phyloP scores from a whole-genome alignment of 192 early-diverging fungal genomes.

The Coemansia sp. region DNA sequence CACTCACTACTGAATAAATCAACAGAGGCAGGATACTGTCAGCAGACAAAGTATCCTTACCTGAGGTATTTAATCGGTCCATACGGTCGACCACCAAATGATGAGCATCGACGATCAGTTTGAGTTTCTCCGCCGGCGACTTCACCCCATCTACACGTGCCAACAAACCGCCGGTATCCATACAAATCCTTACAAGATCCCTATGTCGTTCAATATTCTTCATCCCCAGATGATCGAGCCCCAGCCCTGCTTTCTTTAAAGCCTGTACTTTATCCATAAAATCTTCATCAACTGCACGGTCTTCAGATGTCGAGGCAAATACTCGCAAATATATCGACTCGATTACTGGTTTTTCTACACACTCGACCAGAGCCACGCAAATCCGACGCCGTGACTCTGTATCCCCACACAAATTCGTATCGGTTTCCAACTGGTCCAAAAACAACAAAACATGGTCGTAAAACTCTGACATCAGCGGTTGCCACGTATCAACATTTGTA shows the following conservation, averaged over 20 bases:
- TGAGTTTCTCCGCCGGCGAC: slow-evolving; percentile 52
- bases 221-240: slow-evolving; percentile 63
- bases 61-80: slow-evolving; percentile 20
- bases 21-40: slow-evolving; percentile 69
- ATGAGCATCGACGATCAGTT: slow-evolving; percentile 48
- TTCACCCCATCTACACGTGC: slow-evolving; percentile 25
- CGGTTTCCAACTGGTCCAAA: slow-evolving; percentile 27
- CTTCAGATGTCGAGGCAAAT: slow-evolving; percentile 46
- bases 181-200: slow-evolving; percentile 32
- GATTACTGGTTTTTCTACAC: slow-evolving; percentile 42
- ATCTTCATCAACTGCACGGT: slow-evolving; percentile 61
- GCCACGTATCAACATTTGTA: slow-evolving; percentile 29
- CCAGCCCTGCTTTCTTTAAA: slow-evolving; percentile 62
- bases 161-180: slow-evolving; percentile 32
- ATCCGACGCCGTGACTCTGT: slow-evolving; percentile 32
- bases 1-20: slow-evolving; percentile 67
- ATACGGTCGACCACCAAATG: slow-evolving; percentile 44
- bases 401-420: slow-evolving; percentile 50
- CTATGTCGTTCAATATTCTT: not conserved
- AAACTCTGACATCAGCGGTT: slow-evolving; percentile 26
- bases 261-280: slow-evolving; percentile 68
- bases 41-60: slow-evolving; percentile 33
- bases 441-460: slow-evolving; percentile 16
- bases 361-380: slow-evolving; percentile 24
- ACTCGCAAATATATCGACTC: slow-evolving; percentile 33